Evolutionary conservation across 139 green algal genomes (phyloP).

Genomic region (Eudorina sp.): DNA sequence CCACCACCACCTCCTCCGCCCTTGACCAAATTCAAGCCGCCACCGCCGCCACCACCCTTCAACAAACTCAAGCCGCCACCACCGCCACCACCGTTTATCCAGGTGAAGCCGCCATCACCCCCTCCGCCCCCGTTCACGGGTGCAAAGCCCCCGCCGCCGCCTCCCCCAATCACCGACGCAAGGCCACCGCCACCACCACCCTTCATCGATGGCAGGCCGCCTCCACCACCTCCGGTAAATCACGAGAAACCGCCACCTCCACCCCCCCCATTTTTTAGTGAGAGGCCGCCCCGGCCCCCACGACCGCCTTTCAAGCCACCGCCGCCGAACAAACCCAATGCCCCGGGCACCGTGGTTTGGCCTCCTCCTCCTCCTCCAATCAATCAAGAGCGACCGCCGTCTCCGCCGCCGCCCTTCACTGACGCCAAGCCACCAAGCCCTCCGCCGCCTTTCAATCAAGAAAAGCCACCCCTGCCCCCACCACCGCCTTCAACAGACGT

Average conservation of each 20-base stretch:
- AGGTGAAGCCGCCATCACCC: no score
- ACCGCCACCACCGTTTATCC: not conserved
- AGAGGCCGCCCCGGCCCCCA: not conserved
- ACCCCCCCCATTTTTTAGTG: not conserved
- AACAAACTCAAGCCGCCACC: not conserved
- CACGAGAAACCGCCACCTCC: no score
- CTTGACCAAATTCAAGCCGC: not conserved
- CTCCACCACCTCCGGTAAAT: not conserved
- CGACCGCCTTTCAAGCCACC: not conserved
- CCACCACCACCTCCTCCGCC: not conserved
- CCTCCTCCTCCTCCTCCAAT: no score
- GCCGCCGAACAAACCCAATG: not conserved
- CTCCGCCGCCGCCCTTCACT: no score
- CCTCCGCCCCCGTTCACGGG: not conserved
- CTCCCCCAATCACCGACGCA: not conserved
- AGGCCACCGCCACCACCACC: not conserved
- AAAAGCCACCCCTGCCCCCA: no score
- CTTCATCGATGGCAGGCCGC: not conserved
- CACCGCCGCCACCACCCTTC: not conserved
- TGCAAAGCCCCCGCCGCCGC: not conserved
- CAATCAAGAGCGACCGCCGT: no score
- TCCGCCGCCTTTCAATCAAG: no score
- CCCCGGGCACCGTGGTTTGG: no score
- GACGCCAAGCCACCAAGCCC: no score
- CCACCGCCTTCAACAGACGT: no score